These are phyloP conservation scores for Zygoascus ofunaensis DNA, from an alignment of 805 yeast genomes.

Conservation along the genomic window DNA sequence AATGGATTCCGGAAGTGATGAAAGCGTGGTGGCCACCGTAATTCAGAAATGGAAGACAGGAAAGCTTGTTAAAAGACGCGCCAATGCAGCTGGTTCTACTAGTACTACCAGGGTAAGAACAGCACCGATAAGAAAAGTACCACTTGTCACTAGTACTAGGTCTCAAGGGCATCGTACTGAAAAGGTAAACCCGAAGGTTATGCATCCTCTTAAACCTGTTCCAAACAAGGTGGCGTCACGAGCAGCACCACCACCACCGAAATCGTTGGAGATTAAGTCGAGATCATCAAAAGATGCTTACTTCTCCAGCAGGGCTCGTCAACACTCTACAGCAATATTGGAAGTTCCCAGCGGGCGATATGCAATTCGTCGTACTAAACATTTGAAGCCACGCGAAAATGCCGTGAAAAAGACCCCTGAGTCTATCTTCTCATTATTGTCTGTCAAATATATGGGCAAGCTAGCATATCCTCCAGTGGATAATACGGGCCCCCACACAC, in stretches of 20 bases:
- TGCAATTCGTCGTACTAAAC: constrained; percentile 4
- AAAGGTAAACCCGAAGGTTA: no score
- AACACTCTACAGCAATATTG: not conserved
- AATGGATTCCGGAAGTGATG: not conserved
- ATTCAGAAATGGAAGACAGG: not conserved
- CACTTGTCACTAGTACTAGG: no score
- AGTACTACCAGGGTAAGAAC: not conserved
- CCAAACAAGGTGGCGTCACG: no score
- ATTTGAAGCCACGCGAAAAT: no score
- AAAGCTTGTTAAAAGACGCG: not conserved
- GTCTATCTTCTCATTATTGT: no score
- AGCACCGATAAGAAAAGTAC: no score
- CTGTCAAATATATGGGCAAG: no score
- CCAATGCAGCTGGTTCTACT: not conserved
- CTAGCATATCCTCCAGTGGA: no score
- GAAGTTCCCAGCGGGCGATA: constrained; percentile 5
- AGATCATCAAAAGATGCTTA: not conserved
- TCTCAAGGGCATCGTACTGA: no score
- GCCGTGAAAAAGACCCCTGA: no score
- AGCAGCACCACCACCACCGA: not conserved
- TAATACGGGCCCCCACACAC: not conserved
- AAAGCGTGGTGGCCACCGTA: not conserved
- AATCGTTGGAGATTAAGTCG: not conserved
- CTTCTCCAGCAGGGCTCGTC: not conserved
- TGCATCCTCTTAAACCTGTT: no score